phyloP scores from a whole-genome alignment of 2,329 filamentous ascomycete genomes.

The Fusarium udum region DNA sequence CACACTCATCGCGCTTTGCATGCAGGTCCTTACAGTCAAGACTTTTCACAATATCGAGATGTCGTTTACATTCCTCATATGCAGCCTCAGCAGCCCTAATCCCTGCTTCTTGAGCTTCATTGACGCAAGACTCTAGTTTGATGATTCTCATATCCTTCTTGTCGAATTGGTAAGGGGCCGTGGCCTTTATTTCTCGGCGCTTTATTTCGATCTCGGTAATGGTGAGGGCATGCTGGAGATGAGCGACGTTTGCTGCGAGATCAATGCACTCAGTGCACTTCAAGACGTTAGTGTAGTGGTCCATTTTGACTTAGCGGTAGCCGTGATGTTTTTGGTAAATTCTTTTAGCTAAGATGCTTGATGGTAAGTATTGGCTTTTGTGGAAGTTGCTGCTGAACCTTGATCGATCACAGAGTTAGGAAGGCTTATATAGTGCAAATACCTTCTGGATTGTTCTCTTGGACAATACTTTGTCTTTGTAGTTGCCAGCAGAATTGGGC shows the following conservation, averaged over 20 bases:
- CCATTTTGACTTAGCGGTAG: neutral
- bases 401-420: too few species aligned
- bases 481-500: rapidly evolving
- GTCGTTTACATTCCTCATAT: neutral
- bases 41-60: rapidly evolving
- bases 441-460: rapidly evolving
- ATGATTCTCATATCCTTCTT: neutral
- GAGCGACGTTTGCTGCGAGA: neutral
- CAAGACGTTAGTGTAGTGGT: neutral
- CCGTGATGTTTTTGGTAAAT: rapidly evolving
- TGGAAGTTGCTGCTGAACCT: rapidly evolving
- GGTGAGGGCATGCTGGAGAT: neutral
- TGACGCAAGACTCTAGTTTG: neutral
- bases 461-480: rapidly evolving
- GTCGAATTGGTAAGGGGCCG: neutral
- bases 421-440: neutral
- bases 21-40: neutral
- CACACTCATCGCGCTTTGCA: rapidly evolving
- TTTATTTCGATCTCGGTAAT: neutral
- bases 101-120: neutral
- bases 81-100: neutral
- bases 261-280: neutral
- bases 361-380: too few species aligned
- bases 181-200: neutral
- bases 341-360: rapidly evolving